Evolutionary conservation across 768 basidiomycete genomes (phyloP).

Genomic region (Auricularia sp.): DNA sequence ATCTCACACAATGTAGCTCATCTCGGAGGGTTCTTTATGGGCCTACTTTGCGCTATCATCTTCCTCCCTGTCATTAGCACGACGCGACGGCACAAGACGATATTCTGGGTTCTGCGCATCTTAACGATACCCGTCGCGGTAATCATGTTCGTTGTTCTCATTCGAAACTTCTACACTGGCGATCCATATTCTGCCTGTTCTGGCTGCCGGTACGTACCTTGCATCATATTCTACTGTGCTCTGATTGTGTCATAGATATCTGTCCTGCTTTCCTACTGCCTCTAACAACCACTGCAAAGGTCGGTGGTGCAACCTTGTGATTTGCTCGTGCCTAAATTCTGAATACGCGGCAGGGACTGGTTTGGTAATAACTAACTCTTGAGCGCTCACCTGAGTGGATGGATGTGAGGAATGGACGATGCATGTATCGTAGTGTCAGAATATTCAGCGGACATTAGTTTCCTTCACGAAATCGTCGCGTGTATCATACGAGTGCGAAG

Average conservation of each 20-base stretch:
- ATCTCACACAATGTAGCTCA: constrained; percentile 38
- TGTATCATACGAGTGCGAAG: too few relatives aligned
- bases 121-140: constrained; percentile 66
- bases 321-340: neutral
- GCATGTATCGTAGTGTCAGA: too few relatives aligned
- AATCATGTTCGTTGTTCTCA: constrained; percentile 72
- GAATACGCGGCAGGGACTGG: neutral
- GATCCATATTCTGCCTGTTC: constrained; percentile 85
- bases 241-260: constrained; percentile 20
- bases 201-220: constrained; percentile 54
- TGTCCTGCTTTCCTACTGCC: constrained; percentile 79
- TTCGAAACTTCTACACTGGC: constrained; percentile 81
- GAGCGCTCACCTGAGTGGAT: too few relatives aligned
- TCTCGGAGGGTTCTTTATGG: constrained; percentile 80
- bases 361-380: too few relatives aligned
- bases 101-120: constrained; percentile 66
- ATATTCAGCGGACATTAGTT: too few relatives aligned
- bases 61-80: constrained; percentile 86
- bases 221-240: too few relatives aligned
- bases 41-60: constrained; percentile 69
- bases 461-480: too few relatives aligned
- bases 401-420: too few relatives aligned
- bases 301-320: neutral
- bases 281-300: constrained; percentile 27
- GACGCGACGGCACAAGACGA: constrained; percentile 58